Evolutionary conservation across 2,329 filamentous ascomycete species (phyloP).

Genomic region (Trichoderma sp.): DNA sequence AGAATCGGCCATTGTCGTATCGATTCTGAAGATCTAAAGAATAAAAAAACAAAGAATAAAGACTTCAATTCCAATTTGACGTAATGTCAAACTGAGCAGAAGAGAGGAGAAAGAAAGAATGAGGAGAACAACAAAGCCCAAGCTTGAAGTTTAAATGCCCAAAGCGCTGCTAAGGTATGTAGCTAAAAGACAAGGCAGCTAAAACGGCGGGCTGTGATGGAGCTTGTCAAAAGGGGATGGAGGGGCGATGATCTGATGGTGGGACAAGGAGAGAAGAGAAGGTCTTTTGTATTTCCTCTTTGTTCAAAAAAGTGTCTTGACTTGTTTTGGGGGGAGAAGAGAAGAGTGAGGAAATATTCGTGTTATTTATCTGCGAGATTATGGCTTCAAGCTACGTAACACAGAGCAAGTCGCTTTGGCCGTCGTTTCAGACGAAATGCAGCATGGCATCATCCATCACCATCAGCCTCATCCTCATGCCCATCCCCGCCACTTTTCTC

Average conservation of each 20-base stretch:
- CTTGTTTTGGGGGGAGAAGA: neutral
- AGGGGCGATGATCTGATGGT: neutral
- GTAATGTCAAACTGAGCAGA: neutral
- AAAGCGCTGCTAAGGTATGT: neutral
- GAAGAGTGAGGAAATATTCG: neutral
- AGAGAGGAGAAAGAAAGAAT: neutral
- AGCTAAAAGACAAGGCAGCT: neutral
- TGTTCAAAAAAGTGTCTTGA: neutral
- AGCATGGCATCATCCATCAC: neutral
- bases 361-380: neutral
- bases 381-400: neutral
- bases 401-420: neutral
- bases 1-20: slow-evolving; percentile 38
- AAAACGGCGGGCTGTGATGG: neutral
- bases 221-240: neutral
- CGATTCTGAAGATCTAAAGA: neutral
- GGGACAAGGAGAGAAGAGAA: neutral
- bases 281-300: neutral
- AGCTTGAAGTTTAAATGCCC: neutral
- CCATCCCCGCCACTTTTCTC: neutral
- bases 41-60: neutral
- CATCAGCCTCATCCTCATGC: neutral
- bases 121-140: neutral
- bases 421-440: neutral
- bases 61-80: neutral